Base-by-base conservation (phyloP, 2,329 filamentous ascomycete genomes). In the Penicillium sp. region DNA sequence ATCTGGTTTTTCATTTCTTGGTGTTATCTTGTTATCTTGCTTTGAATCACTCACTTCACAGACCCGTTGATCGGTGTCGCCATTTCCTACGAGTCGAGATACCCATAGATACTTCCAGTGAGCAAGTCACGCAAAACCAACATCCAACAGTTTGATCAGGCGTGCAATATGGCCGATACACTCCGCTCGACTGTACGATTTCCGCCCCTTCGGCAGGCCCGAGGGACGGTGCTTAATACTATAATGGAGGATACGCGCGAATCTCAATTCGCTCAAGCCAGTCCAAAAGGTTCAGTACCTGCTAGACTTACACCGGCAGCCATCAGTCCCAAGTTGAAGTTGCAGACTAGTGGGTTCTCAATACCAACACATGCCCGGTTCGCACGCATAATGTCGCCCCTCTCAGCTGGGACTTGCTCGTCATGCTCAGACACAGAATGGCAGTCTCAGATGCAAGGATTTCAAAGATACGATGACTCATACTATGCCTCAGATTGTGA, bases 401-500 rank as follows among this genome's bases (percentile, higher is more conserved):
- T 69, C 14, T 73, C 72, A 8, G 68, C 67, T 1, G 63, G 63
- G 1, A 69, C 70, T 4, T 61, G 64, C 2, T 74, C 69, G 14
- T 72, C 69, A n/a, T 54, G 52, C 57, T 55, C 84, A 79, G 51
- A 80, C 79, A 65, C 79, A 77, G 88, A 88, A 78, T 79, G 65
- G 88, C 82, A 77, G 75, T 80, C 64, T 78, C 82, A 70, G 87
- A 87, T 62, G 84, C 85, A 64, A 81, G 87, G 90, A 61, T 93
- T 93, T 65, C 85, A 64, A 82, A 87, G 91, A 62, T 94, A 93
- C 66, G 90, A 96, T 73, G 90, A 95, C 66, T 78, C 96, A 46
- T 96, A 96, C 73, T 89, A 94, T 73, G 82, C 90, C 40, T 91
- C 90, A 16, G 91, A 95, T 62, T 85, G 91, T 52, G 91, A 96